phyloP scores from a whole-genome alignment of 2,329 filamentous ascomycete genomes.

The Parastagonospora nodorum region DNA sequence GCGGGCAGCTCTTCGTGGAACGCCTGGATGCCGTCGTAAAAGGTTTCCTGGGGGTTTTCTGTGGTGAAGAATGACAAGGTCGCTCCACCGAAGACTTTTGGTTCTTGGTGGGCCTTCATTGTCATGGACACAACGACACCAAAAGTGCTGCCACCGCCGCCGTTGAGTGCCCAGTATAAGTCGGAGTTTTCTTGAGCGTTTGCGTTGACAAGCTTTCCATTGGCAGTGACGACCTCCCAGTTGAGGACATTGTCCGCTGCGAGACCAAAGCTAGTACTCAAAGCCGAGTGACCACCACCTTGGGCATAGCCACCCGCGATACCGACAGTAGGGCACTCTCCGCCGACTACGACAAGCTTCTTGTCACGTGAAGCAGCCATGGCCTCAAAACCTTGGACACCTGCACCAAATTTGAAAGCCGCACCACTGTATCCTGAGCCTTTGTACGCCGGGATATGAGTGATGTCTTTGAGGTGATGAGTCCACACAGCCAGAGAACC shows the following conservation, averaged over 20 bases:
- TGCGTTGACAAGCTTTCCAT: conserved; percentile 23
- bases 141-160: conserved; percentile 34
- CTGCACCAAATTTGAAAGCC: conserved; percentile 32
- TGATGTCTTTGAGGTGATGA: conserved; percentile 25
- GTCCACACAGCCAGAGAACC: conserved; percentile 25
- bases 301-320: conserved; percentile 37
- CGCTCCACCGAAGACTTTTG: conserved; percentile 17
- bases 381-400: conserved; percentile 28
- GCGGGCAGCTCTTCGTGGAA: too few relatives aligned
- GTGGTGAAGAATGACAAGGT: conserved; percentile 15
- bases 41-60: conserved; percentile 12
- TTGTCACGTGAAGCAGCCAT: conserved; percentile 22
- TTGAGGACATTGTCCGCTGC: conserved; percentile 29
- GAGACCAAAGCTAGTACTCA: conserved; percentile 51
- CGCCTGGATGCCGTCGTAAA: conserved; percentile 11
- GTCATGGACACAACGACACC: conserved; percentile 30
- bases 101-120: conserved; percentile 24
- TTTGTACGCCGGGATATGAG: conserved; percentile 13
- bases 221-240: conserved; percentile 30
- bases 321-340: conserved; percentile 52
- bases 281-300: conserved; percentile 58
- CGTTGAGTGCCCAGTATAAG: conserved; percentile 35
- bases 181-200: conserved; percentile 21
- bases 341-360: conserved; percentile 23
- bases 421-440: conserved; percentile 17